Conservation (phyloP, 1,139 yeast genomes). For the Kodamaea arcana region DNA sequence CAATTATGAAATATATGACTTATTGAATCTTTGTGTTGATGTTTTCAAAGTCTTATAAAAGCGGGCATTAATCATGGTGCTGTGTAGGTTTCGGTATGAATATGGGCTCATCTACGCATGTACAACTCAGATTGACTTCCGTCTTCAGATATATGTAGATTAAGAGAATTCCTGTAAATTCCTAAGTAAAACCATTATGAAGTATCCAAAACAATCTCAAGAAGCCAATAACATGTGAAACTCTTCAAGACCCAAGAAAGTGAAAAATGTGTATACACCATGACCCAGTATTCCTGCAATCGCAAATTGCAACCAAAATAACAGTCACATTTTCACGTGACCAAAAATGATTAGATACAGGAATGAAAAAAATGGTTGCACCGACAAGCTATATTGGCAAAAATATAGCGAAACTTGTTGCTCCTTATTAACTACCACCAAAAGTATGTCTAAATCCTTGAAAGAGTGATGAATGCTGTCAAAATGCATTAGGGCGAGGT, state of each 20-base stretch:
- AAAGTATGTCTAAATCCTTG: slow-evolving; percentile 6
- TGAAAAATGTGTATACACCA: neutral
- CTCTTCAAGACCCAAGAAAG: neutral
- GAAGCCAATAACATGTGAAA: too few relatives aligned
- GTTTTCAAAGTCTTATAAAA: too few relatives aligned
- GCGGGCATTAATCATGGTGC: too few relatives aligned
- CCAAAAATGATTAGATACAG: neutral
- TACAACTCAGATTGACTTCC: too few relatives aligned
- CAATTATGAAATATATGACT: too few relatives aligned
- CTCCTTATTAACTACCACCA: slow-evolving; percentile 6
- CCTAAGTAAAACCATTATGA: too few relatives aligned
- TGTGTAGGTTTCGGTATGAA: too few relatives aligned
- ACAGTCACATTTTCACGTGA: neutral
- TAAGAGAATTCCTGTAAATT: too few relatives aligned
- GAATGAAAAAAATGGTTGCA: neutral
- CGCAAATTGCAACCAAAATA: neutral
- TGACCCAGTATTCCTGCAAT: neutral
- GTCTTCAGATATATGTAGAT: too few relatives aligned
- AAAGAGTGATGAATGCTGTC: neutral
- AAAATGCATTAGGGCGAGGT: neutral
- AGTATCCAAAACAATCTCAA: too few relatives aligned
- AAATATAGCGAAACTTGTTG: slow-evolving; percentile 5
- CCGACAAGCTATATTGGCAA: slow-evolving; percentile 1
- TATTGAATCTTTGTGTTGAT: too few relatives aligned
- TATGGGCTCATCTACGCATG: too few relatives aligned